Evolutionary conservation across 352 stramenopile species (phyloP), one percentile per base, ranked within the genome.

Genomic region (Phytophthora sp.): DNA sequence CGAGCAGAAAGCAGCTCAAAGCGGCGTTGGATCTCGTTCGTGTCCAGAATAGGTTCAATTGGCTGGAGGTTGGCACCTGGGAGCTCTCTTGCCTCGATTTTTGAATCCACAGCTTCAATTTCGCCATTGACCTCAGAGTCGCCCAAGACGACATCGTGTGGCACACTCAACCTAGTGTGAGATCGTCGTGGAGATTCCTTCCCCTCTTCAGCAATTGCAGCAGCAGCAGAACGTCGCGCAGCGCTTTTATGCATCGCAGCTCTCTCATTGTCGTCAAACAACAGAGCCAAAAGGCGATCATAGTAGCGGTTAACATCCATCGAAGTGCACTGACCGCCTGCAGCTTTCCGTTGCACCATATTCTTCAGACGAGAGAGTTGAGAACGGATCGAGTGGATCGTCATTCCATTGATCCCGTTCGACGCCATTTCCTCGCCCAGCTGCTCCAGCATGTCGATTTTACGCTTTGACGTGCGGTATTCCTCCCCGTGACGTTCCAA

Each of bases 361-460:
- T 47, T 38, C 31, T 71, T 71, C 47, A 71, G 39, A 21, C 39
- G 63, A 18, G 20, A 39, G 3, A 66, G 24, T 27, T 71, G 63
- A 15, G 46, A 61, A n/a, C 63, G 46, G 36, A 66, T 51, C 1
- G 63, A 71, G 21, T 15, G 51, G 15, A 62, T 35, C 1, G 38
- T 57, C 23, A 59, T 21, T 8, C 57, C 63, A 26, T 61, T 57
- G 41, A 71, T 66, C 2, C 63, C 63, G 24, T 57, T 54, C 1
- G 55, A 46, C n/a, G 26, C 46, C 63, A 71, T 66, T 9, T 71
- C 63, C 38, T 66, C 46, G 1, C n/a, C 23, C 13, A 71, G 20
- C 41, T 66, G 18, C 16, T 61, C 45, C 20, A 71, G 47, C 29
- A 66, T 23, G 5, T 23, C 31, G 9, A 55, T 4, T 52, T 60